These are phyloP conservation scores for Hemisphaericaspora lyxosophila DNA, from an alignment of 1,139 yeast genomes.

Conservation along the genomic window DNA sequence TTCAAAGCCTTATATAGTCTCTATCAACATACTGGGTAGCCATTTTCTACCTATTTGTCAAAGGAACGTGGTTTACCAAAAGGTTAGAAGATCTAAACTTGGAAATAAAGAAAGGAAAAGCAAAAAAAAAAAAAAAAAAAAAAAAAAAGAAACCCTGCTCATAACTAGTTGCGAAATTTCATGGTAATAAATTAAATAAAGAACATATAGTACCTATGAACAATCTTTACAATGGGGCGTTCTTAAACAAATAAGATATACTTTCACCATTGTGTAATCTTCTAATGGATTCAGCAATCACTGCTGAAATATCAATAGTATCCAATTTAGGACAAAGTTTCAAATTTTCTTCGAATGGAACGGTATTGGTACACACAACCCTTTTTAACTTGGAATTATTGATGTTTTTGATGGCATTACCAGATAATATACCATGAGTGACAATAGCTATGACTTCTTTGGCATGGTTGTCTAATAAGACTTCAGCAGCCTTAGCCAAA, in stretches of 20 bases:
- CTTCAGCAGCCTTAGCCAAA: constrained; percentile 91
- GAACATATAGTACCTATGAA: too few relatives aligned
- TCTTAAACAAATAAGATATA: constrained; percentile 83
- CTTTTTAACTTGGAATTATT: constrained; percentile 73
- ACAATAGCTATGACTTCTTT: constrained; percentile 88
- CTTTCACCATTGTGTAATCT: constrained; percentile 97
- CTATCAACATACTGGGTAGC: too few relatives aligned
- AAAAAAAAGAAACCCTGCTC: neutral
- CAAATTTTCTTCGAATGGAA: constrained; percentile 82
- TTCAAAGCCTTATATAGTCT: too few relatives aligned
- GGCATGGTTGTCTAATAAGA: constrained; percentile 78
- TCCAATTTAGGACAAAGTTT: constrained; percentile 71
- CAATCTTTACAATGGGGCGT: constrained; percentile 48
- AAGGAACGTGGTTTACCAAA: neutral
- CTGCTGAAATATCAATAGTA: constrained; percentile 82
- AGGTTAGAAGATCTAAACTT: neutral
- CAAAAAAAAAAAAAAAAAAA: neutral
- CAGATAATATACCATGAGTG: constrained; percentile 91
- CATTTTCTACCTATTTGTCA: too few relatives aligned
- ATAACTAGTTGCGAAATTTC: too few relatives aligned
- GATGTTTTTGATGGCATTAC: constrained; percentile 81
- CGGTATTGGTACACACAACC: constrained; percentile 92
- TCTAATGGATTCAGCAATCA: constrained; percentile 93
- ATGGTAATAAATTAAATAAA: too few relatives aligned
- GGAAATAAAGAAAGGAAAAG: too few relatives aligned